phyloP scores from a whole-genome alignment of 2,329 filamentous ascomycete species.

The Monascus ruber region DNA sequence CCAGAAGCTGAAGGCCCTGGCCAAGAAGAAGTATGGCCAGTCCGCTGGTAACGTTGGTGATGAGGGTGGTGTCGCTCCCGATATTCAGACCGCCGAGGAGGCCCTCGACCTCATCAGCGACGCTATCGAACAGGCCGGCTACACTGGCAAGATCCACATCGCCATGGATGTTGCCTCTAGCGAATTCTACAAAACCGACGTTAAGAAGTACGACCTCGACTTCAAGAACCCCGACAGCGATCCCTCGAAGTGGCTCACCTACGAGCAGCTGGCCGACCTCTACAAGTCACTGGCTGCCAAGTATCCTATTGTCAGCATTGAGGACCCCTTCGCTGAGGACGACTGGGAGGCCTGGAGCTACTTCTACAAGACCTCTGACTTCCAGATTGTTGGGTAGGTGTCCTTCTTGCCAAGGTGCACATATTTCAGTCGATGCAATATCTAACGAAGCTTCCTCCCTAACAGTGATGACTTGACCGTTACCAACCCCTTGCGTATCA shows the following conservation, averaged over 20 bases:
- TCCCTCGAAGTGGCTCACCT: constrained; percentile 93
- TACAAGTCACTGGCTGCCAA: constrained; percentile 83
- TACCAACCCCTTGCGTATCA: constrained; percentile 97
- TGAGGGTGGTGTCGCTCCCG: constrained; percentile 97
- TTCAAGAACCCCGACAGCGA: constrained; percentile 99
- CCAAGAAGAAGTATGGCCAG: constrained; percentile 99
- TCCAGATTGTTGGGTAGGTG: constrained; percentile 76
- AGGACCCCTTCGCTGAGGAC: constrained; percentile 98
- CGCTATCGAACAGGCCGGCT: constrained; percentile 88
- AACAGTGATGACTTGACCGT: constrained; percentile 86
- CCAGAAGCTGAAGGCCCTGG: constrained; percentile 90
- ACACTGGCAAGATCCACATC: constrained; percentile 93
- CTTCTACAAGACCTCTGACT: constrained; percentile 98
- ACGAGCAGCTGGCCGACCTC: constrained; percentile 87
- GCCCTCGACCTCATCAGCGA: constrained; percentile 92
- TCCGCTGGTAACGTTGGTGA: constrained; percentile 98
- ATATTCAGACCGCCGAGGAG: constrained; percentile 95
- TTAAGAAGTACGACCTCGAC: constrained; percentile 99
- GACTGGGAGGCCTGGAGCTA: constrained; percentile 99
- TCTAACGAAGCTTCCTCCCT: constrained; percentile 5
- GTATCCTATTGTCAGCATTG: constrained; percentile 97
- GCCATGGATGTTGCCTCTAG: constrained; percentile 98
- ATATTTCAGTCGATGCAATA: background rate
- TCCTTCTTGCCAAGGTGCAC: background rate
- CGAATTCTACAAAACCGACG: constrained; percentile 97